phyloP scores from a whole-genome alignment of 306 rosid species.

The Sicyos edulis region DNA sequence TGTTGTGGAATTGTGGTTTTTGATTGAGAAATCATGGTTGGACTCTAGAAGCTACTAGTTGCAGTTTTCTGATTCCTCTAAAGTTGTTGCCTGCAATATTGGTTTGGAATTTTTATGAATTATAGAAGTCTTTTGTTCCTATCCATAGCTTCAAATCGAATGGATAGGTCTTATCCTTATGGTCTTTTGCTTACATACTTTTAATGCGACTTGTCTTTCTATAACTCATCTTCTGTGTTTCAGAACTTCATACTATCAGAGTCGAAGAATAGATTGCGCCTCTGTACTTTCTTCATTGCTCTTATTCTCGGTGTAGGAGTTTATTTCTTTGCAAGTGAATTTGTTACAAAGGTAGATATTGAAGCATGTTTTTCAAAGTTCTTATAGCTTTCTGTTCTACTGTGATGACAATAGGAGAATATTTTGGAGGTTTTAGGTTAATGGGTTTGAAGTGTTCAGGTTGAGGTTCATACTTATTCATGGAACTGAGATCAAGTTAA shows the following conservation, averaged over 20 bases:
- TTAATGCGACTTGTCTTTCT: neutral
- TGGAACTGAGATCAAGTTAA: too few species aligned
- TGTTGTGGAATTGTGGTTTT: neutral
- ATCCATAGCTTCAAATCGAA: neutral
- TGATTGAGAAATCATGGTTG: neutral
- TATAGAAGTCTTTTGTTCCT: neutral
- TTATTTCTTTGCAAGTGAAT: conserved; percentile 48
- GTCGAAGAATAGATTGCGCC: conserved; percentile 49
- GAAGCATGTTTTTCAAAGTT: neutral
- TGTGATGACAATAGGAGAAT: neutral
- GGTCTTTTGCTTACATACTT: neutral
- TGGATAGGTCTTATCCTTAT: neutral
- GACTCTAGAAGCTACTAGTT: neutral
- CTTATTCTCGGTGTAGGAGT: conserved; percentile 56
- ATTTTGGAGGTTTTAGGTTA: neutral
- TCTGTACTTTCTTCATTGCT: conserved; percentile 44
- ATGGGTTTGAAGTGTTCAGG: neutral
- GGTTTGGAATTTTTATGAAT: neutral
- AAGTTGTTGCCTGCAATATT: conserved; percentile 1
- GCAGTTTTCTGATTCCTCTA: neutral
- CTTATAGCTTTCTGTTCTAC: neutral
- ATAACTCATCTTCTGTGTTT: neutral
- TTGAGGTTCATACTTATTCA: too few species aligned
- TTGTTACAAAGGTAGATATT: conserved; percentile 34
- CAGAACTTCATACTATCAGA: conserved; percentile 31